These are phyloP conservation scores for Stagonosporopsis rhizophila DNA, from an alignment of 2,329 filamentous ascomycete species.

Conservation along the genomic window DNA sequence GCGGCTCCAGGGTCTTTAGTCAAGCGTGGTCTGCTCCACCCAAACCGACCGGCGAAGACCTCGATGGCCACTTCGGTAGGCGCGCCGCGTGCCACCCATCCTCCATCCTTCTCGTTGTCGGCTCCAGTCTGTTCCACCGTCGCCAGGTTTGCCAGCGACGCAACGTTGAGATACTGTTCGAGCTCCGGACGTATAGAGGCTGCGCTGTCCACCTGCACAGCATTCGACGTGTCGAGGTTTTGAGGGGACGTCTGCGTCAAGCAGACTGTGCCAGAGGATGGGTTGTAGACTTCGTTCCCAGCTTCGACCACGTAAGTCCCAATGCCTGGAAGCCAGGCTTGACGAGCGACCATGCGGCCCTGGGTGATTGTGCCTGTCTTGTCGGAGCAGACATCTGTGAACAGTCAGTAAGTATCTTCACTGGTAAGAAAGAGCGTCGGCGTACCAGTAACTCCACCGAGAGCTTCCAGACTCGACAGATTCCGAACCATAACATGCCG, in stretches of 20 bases:
- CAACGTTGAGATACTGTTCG: conserved; percentile 40
- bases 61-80: conserved; percentile 75
- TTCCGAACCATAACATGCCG: conserved; percentile 47
- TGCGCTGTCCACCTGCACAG: background rate
- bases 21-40: conserved; percentile 60
- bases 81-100: conserved; percentile 43
- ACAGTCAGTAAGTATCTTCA: background rate
- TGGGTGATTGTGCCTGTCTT: conserved; percentile 45
- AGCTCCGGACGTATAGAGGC: conserved; percentile 21
- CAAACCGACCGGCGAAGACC: conserved; percentile 73
- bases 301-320: conserved; percentile 42
- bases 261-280: background rate
- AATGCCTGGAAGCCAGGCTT: conserved; percentile 41
- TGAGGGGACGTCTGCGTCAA: background rate
- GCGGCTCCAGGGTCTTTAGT: conserved; percentile 31
- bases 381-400: conserved; percentile 43
- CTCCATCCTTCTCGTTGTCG: conserved; percentile 22
- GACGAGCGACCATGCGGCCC: conserved; percentile 43
- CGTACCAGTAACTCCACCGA: conserved; percentile 45
- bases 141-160: conserved; percentile 57
- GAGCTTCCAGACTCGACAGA: conserved; percentile 43
- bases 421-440: background rate
- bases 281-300: conserved; percentile 27
- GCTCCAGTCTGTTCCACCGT: conserved; percentile 54
- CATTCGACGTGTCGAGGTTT: background rate